A percentile compares a stretch with the other conserved stretches of the same genome.
phyloP scores from a whole-genome alignment of 306 rosid species.

The Ormosia emarginata region DNA sequence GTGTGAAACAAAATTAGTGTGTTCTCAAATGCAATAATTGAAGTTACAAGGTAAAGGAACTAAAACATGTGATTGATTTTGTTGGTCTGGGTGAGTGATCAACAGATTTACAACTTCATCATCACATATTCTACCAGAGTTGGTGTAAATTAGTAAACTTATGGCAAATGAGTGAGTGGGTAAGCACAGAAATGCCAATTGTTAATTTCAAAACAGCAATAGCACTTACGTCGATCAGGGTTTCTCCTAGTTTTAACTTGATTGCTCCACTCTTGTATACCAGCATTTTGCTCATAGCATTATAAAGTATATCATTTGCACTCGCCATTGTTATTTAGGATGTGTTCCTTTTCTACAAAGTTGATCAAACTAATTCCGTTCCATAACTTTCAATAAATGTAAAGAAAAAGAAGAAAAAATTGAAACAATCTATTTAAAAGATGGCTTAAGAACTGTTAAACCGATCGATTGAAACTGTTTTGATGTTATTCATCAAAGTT shows the following conservation, averaged over 20 bases:
- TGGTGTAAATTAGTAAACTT: background rate
- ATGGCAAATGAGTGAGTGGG: background rate
- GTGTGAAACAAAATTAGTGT: background rate
- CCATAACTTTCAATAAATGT: background rate
- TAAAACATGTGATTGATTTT: background rate
- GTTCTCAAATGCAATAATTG: background rate
- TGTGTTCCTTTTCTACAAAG: background rate
- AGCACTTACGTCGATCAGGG: constrained; percentile 60
- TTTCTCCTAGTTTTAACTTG: constrained; percentile 73
- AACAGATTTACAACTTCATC: background rate
- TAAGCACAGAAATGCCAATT: background rate
- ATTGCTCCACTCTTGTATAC: constrained; percentile 85
- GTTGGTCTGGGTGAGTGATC: background rate
- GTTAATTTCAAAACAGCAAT: background rate
- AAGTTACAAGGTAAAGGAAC: constrained; percentile 2
- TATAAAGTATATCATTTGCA: background rate
- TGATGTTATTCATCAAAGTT: too few relatives aligned
- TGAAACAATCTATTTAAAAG: too few relatives aligned
- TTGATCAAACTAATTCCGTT: background rate
- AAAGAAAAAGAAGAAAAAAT: background rate
- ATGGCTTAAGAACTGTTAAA: too few relatives aligned
- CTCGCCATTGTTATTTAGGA: too few relatives aligned
- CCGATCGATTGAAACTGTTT: too few relatives aligned
- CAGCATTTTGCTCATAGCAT: constrained; percentile 70
- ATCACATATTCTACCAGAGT: background rate